phyloP scores from a whole-genome alignment of 805 yeast genomes.

The Yamadazyma phyllophila region DNA sequence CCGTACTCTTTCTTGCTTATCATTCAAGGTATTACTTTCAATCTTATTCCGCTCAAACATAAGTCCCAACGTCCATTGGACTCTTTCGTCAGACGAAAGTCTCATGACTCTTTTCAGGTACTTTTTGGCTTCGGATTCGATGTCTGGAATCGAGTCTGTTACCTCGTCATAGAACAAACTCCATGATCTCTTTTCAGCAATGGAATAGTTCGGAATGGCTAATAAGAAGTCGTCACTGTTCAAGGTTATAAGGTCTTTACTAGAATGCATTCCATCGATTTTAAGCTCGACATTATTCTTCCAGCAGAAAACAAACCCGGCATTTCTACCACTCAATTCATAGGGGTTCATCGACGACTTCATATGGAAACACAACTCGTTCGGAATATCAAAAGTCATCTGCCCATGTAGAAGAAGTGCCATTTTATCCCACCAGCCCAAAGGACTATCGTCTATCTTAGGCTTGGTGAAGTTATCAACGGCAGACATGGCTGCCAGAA shows the following conservation, averaged over 20 bases:
- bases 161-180: slow-evolving; percentile 30
- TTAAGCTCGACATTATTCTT: slow-evolving; percentile 48
- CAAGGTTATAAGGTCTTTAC: slow-evolving; percentile 50
- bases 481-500: slow-evolving; percentile 47
- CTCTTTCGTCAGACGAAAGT: slow-evolving; percentile 56
- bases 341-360: slow-evolving; percentile 63
- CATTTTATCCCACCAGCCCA: slow-evolving; percentile 54
- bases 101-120: slow-evolving; percentile 49
- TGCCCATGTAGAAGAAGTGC: slow-evolving; percentile 55
- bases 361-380: slow-evolving; percentile 60
- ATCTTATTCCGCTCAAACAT: slow-evolving; percentile 61
- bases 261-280: slow-evolving; percentile 49
- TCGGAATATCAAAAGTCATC: slow-evolving; percentile 45
- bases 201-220: slow-evolving; percentile 52
- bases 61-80: slow-evolving; percentile 76
- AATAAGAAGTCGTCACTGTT: slow-evolving; percentile 56
- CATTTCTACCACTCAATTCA: slow-evolving; percentile 51
- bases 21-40: slow-evolving; percentile 28
- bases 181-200: slow-evolving; percentile 36
- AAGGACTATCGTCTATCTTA: slow-evolving; percentile 41
- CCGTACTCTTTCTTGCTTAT: slow-evolving; percentile 42
- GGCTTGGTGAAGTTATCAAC: slow-evolving; percentile 47
- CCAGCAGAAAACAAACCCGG: slow-evolving; percentile 70
- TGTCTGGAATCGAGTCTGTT: slow-evolving; percentile 18
- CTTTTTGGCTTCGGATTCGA: slow-evolving; percentile 29